These are phyloP conservation scores for Penicillium sp. DNA, from an alignment of 2,329 filamentous ascomycete genomes.

Conservation along the genomic window DNA sequence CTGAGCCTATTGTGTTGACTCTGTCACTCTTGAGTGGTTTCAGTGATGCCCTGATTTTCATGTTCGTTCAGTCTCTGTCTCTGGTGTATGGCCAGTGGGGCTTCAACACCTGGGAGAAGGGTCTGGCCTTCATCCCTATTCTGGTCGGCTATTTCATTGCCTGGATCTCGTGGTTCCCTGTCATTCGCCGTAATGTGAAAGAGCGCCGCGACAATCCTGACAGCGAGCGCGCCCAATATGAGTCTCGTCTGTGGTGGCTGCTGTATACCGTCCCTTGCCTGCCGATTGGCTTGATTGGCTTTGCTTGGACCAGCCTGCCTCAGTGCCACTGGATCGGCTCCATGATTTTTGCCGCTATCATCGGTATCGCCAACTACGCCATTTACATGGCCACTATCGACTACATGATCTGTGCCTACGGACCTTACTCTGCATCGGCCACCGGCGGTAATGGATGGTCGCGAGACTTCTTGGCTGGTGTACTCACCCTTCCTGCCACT, in stretches of 20 bases:
- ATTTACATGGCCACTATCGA: conserved; percentile 70
- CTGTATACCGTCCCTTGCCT: conserved; percentile 62
- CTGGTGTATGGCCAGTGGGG: conserved; percentile 63
- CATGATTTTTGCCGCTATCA: conserved; percentile 61
- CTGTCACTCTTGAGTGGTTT: conserved; percentile 65
- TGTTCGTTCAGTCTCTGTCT: conserved; percentile 64
- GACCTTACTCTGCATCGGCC: conserved; percentile 65
- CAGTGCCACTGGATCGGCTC: conserved; percentile 63
- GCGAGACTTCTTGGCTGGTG: conserved; percentile 65
- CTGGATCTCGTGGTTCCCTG: conserved; percentile 59
- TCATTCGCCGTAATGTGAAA: conserved; percentile 53
- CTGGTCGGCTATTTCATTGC: conserved; percentile 62
- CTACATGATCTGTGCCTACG: conserved; percentile 69
- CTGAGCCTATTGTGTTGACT: conserved; percentile 65
- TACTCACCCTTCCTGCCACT: conserved; percentile 62
- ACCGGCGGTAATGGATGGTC: conserved; percentile 69
- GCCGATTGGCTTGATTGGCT: conserved; percentile 63
- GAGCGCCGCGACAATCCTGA: conserved; percentile 51
- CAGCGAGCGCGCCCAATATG: conserved; percentile 63
- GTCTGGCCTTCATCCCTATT: conserved; percentile 59
- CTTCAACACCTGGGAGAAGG: conserved; percentile 54
- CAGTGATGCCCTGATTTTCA: conserved; percentile 67
- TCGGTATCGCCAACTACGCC: conserved; percentile 64
- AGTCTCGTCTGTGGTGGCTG: conserved; percentile 63
- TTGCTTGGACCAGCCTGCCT: conserved; percentile 62